phyloP scores from a whole-genome alignment of 192 early-diverging fungal genomes.

The Chytriomyces sp. region DNA sequence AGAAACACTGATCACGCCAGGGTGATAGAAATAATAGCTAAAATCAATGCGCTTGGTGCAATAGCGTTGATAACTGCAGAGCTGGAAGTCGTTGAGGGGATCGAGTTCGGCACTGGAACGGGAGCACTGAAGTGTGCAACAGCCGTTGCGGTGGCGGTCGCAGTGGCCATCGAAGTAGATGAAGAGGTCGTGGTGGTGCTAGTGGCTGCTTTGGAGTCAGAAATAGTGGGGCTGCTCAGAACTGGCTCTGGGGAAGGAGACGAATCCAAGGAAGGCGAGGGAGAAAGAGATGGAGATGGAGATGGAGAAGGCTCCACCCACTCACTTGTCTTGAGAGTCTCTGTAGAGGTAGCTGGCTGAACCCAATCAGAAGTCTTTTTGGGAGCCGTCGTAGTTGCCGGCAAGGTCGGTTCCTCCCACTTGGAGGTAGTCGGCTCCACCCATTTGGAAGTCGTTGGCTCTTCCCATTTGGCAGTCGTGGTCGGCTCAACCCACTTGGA shows the following conservation, averaged over 20 bases:
- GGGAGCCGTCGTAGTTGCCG: background rate
- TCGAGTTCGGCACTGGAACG: background rate
- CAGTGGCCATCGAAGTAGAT: background rate
- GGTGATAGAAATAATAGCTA: background rate
- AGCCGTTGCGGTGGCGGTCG: background rate
- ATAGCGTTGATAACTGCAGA: background rate
- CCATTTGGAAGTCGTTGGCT: too few relatives aligned
- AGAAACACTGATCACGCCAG: background rate
- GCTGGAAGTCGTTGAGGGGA: background rate
- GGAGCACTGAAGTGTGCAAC: background rate
- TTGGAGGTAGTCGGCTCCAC: too few relatives aligned
- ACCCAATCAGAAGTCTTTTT: background rate
- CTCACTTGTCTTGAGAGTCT: too few relatives aligned
- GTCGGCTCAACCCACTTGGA: too few relatives aligned
- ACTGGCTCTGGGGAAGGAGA: background rate
- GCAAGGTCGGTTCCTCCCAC: too few relatives aligned
- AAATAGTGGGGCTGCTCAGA: background rate
- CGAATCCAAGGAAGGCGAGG: background rate
- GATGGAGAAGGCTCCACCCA: too few relatives aligned
- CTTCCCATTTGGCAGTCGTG: too few relatives aligned
- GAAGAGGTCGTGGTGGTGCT: background rate
- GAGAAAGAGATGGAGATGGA: background rate
- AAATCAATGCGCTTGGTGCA: background rate
- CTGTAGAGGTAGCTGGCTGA: background rate
- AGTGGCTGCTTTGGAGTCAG: background rate